phyloP scores from a whole-genome alignment of 164 flowering plant species.

The Chimonanthus salicifolius region DNA sequence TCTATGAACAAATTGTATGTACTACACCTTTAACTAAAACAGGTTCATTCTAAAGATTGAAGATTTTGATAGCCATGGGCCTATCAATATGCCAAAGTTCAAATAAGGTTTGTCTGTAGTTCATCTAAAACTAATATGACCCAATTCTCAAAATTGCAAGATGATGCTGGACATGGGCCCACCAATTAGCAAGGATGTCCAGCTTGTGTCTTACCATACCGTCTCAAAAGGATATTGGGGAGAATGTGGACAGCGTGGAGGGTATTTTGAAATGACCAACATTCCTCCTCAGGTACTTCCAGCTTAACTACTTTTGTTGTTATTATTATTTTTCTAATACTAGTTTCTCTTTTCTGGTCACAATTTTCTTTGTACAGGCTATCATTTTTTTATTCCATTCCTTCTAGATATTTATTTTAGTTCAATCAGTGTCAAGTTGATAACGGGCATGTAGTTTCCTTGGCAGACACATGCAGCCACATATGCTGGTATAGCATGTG shows the following conservation, averaged over 20 bases:
- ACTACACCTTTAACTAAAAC: too few species aligned
- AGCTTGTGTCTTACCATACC: slow-evolving; percentile 93
- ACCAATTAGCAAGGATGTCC: slow-evolving; percentile 79
- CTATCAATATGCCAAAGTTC: background rate
- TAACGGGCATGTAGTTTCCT: too few species aligned
- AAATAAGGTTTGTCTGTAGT: background rate
- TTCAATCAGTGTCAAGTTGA: too few species aligned
- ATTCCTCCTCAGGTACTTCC: slow-evolving; percentile 66
- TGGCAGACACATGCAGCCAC: too few species aligned
- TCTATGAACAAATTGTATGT: too few species aligned
- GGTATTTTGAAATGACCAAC: slow-evolving; percentile 98
- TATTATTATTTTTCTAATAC: background rate
- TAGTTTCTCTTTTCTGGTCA: background rate
- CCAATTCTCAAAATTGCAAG: slow-evolving; percentile 27
- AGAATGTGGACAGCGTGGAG: slow-evolving; percentile 98
- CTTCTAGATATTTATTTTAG: too few species aligned
- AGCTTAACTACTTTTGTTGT: background rate
- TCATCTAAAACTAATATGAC: background rate
- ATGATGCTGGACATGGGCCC: slow-evolving; percentile 85
- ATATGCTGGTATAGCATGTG: too few species aligned
- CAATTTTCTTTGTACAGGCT: too few species aligned
- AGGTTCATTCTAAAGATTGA: too few species aligned
- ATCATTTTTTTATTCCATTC: too few species aligned
- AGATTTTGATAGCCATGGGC: too few species aligned
- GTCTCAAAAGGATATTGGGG: slow-evolving; percentile 98